phyloP scores from a whole-genome alignment of 179 eudicot genomes.

The Silene noctiflora region DNA sequence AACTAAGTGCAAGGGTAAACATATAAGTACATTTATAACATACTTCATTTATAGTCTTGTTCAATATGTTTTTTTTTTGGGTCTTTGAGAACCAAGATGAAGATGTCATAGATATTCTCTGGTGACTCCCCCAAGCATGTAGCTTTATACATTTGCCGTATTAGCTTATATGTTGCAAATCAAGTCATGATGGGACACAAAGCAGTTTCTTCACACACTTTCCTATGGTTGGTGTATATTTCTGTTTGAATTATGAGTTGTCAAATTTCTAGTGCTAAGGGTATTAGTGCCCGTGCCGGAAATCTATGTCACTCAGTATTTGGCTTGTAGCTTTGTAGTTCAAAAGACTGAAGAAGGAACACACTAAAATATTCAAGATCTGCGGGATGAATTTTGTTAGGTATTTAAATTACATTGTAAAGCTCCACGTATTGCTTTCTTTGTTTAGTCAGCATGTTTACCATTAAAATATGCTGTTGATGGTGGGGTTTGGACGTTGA shows the following conservation, averaged over 20 bases:
- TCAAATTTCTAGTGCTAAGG: neutral
- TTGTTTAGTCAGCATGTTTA: neutral
- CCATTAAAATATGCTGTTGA: neutral
- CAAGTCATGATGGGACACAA: neutral
- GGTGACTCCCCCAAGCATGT: neutral
- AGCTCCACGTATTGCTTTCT: neutral
- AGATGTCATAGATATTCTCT: neutral
- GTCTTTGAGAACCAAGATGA: neutral
- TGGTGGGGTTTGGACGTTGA: neutral
- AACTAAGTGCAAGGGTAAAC: slow-evolving; percentile 74
- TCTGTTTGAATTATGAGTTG: neutral
- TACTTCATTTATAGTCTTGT: slow-evolving; percentile 3
- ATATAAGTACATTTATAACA: slow-evolving; percentile 6
- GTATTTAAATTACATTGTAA: neutral
- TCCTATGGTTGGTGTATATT: neutral
- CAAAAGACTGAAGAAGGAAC: neutral
- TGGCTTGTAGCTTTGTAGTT: neutral
- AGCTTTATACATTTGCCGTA: neutral
- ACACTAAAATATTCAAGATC: neutral
- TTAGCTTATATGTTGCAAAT: neutral
- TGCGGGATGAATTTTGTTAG: neutral
- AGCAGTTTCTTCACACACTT: neutral
- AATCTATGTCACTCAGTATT: neutral
- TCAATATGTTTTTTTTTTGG: neutral
- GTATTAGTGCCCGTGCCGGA: neutral